Percentiles rank a stretch among this genome's conserved stretches.
These are phyloP conservation scores for Alternaria dauci DNA, from an alignment of 2,329 filamentous ascomycete species.

Conservation along the genomic window DNA sequence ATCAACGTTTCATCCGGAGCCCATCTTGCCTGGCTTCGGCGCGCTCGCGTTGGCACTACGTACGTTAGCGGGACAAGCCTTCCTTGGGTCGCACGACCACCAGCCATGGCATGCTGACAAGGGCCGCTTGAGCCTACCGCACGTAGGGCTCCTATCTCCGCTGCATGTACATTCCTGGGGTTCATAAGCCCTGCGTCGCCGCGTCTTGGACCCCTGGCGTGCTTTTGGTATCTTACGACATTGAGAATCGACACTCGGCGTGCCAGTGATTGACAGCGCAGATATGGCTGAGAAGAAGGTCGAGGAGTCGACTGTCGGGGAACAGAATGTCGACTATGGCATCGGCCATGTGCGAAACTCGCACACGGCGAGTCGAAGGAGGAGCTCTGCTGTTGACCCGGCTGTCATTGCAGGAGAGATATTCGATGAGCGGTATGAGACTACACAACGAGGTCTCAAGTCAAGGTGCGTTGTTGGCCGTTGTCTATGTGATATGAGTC, in stretches of 20 bases:
- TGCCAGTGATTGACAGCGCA: neutral
- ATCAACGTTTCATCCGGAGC: neutral
- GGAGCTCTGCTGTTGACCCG: constrained; percentile 35
- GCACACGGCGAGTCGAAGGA: constrained; percentile 23
- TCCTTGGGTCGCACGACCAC: constrained; percentile 9
- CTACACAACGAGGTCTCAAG: constrained; percentile 52
- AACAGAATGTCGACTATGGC: constrained; percentile 20
- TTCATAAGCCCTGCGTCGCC: constrained; percentile 4
- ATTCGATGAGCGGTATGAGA: constrained; percentile 47
- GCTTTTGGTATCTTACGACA: neutral
- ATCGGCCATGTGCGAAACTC: constrained; percentile 14
- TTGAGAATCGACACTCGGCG: neutral
- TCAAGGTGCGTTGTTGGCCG: constrained; percentile 41
- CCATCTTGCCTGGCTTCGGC: constrained; percentile 6
- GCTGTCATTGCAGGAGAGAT: constrained; percentile 40
- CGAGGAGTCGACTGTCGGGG: constrained; percentile 7
- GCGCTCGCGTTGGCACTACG: neutral
- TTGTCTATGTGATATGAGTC: neutral
- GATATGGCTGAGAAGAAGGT: constrained; percentile 31
- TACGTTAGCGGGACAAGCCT: constrained; percentile 11
- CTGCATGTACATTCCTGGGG: neutral
- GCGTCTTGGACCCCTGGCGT: neutral
- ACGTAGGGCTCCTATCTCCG: constrained; percentile 14
- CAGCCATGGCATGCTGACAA: constrained; percentile 6
- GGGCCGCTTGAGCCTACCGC: constrained; percentile 14